Evolutionary conservation across 2,329 filamentous ascomycete genomes (phyloP), one percentile per base, ranked within the genome.

Genomic region (Fusarium sublunatum): DNA sequence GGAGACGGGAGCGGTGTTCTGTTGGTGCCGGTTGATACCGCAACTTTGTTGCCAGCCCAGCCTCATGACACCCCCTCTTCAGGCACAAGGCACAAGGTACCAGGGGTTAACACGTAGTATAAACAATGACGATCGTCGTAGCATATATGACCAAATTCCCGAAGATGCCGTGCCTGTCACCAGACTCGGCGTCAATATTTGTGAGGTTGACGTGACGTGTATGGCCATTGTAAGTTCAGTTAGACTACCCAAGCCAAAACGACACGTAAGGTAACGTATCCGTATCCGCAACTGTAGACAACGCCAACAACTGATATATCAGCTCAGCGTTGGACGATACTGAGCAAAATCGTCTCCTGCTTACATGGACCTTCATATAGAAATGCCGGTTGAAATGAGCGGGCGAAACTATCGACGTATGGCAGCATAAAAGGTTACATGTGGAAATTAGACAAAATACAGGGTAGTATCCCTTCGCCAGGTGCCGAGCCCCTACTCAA

Each of bases 261-360:
- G 38, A 55, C 58, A 42, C 62, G 48, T 42, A 36, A 61, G 48
- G 56, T 12, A 54, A 59, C 61, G 52, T 65, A 65, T 65, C 50
- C 51, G 61, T 62, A 65, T 58, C 61, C 52, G 57, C 26, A 22
- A 28, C n/a, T 26, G 13, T 9, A 29, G 19, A 32, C 13, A 28
- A 34, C 12, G 28, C 38, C 25, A 31, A 46, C 43, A 25, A 41
- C 29, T 61, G 34, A 36, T 61, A 43, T 45, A 45, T 59, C 40
- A 36, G 39, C 40, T 35, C 55, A 55, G 48, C 26, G 22, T 38
- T 31, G 32, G 26, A 28, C 11, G 49, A 38, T 28, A 48, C 24
- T 36, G 53, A 56, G 41, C 36, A 11, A 61, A 50, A 41, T 61
- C 49, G 56, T 34, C 31, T 42, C 24, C 32, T 22, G 15, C 48